Evolutionary conservation across 331 rosid species (phyloP), one percentile per base, ranked within the genome.

Genomic region (Malus hybrid): DNA sequence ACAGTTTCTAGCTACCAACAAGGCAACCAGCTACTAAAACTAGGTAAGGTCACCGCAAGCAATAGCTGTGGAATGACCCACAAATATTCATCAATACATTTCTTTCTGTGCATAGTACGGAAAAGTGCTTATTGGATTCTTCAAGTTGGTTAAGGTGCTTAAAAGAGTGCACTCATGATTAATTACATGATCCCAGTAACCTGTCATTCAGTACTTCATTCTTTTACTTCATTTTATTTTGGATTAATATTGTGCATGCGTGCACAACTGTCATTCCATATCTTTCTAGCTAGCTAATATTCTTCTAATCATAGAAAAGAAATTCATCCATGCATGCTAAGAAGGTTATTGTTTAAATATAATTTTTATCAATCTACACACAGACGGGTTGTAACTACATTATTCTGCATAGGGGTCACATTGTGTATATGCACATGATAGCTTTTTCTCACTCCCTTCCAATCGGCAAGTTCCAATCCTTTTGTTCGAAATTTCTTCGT

Each of bases 91-190:
- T 70, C 48, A 74, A 71, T 78, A 80, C 89, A 77, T 83, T 72
- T 71, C 88, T 79, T 83, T 83, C 74, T 69, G 82, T 80, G 83
- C 86, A 79, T 88, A 16, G 82, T 76, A 76, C 81, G 77, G 71
- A 39, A 44, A 28, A 19, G 10, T 50, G n/a, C 4, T 27, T 27
- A 46, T 32, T 36, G 61, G 79, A n/a, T 22, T 50, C 67, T 70
- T 75, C 15, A 65, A 19, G 59, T 73, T 82, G 71, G 64, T 72
- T 52, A 28, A 62, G 67, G 20, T 29, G 20, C 36, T 62, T 62
- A 62, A 62, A 62, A 28, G 6, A 62, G 20, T 62, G 39, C 36
- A 1, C n/a, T 62, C 36, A 62, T 28, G 39, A 62, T 62, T 62
- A 57, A n/a, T n/a, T n/a, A 22, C 4, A 20, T 57, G 63, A 57